phyloP scores from a whole-genome alignment of 805 yeast genomes.

The Kodamaea restingae region DNA sequence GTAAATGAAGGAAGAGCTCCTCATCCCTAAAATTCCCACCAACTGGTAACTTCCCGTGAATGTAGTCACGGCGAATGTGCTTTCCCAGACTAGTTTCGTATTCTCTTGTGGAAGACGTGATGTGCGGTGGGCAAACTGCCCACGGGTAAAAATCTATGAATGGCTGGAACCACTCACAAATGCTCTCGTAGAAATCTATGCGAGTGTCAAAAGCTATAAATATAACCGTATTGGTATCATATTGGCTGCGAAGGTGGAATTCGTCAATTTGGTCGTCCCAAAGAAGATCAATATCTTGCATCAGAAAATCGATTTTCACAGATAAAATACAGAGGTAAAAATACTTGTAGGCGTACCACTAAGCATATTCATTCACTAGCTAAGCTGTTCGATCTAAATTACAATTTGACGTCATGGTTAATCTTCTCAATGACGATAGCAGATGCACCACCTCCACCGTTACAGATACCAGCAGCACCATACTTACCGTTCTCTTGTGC shows the following conservation, averaged over 20 bases:
- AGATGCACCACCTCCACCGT: slow-evolving; percentile 99
- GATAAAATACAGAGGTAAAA: no score
- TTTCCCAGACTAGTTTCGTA: slow-evolving; percentile 4
- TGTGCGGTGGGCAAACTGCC: slow-evolving; percentile 10
- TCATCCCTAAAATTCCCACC: slow-evolving; percentile 46
- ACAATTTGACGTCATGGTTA: slow-evolving; percentile 32
- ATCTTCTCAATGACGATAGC: slow-evolving; percentile 80
- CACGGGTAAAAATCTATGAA: slow-evolving; percentile 22
- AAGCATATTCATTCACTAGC: background rate
- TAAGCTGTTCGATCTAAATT: slow-evolving; percentile 5
- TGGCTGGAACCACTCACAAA: slow-evolving; percentile 15
- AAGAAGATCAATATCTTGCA: slow-evolving; percentile 4
- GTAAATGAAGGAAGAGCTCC: slow-evolving; percentile 38
- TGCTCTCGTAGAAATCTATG: background rate
- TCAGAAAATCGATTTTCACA: background rate
- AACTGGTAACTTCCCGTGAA: slow-evolving; percentile 40
- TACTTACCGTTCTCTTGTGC: slow-evolving; percentile 73
- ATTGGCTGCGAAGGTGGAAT: slow-evolving; percentile 3
- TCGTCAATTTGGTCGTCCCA: slow-evolving; percentile 7
- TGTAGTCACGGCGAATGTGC: slow-evolving; percentile 16
- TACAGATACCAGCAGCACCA: slow-evolving; percentile 96
- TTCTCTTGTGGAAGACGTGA: slow-evolving; percentile 1
- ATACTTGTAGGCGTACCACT: no score
- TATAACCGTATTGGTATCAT: background rate
- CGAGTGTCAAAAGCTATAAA: background rate